phyloP scores from a whole-genome alignment of 352 stramenopile species.

The Pythium insidiosum region DNA sequence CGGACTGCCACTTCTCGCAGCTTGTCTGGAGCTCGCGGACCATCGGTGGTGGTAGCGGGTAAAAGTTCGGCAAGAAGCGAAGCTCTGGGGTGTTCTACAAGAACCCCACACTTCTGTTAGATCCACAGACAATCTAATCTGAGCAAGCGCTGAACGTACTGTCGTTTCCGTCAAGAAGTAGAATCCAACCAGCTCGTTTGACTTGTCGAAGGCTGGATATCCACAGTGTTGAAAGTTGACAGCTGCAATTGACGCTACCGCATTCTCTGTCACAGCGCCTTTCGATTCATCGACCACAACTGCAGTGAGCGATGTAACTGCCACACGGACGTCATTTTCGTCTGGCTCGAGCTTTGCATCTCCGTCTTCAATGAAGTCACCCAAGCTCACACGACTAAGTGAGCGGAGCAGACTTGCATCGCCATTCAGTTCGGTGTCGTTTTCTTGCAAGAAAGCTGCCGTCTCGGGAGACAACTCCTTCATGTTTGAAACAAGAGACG shows the following conservation, averaged over 20 bases:
- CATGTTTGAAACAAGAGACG: slow-evolving; percentile 37
- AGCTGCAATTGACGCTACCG: slow-evolving; percentile 27
- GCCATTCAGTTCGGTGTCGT: slow-evolving; percentile 42
- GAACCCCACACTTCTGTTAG: too few species aligned
- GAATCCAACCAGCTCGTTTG: slow-evolving; percentile 38
- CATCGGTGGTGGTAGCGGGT: slow-evolving; percentile 52
- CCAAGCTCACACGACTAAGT: slow-evolving; percentile 46
- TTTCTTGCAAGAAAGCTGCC: slow-evolving; percentile 45
- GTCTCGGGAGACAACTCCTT: slow-evolving; percentile 39
- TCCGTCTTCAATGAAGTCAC: slow-evolving; percentile 22
- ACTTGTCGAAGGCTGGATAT: slow-evolving; percentile 44
- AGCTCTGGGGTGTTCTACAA: slow-evolving; percentile 24
- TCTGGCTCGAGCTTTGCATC: not conserved
- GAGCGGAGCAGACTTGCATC: slow-evolving; percentile 50
- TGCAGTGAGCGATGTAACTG: slow-evolving; percentile 14
- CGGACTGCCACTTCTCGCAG: slow-evolving; percentile 21
- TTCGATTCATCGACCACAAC: slow-evolving; percentile 26
- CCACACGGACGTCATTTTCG: slow-evolving; percentile 2
- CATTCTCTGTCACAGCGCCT: slow-evolving; percentile 17
- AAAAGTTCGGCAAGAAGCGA: slow-evolving; percentile 50
- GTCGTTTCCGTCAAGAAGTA: slow-evolving; percentile 39
- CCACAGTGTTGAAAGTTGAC: slow-evolving; percentile 55
- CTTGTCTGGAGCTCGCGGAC: slow-evolving; percentile 36
- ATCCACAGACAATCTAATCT: slow-evolving; percentile 3
- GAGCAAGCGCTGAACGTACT: slow-evolving; percentile 7